phyloP scores from a whole-genome alignment of 495 filamentous ascomycete species.

The Trichocladium uniseriatum region DNA sequence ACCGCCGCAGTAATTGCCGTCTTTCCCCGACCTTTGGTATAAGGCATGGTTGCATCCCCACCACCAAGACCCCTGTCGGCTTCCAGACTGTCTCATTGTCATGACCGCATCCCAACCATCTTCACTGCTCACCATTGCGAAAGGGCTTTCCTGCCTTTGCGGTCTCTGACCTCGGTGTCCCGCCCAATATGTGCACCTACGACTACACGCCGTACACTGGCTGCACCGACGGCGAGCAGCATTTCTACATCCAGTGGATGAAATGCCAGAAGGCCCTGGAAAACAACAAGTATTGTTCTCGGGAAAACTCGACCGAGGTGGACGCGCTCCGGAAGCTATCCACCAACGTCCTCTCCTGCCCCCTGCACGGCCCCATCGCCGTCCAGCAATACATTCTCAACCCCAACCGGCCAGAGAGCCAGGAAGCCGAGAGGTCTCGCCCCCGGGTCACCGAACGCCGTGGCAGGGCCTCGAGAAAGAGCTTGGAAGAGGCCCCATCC shows the following conservation, averaged over 20 bases:
- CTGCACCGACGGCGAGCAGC: slow-evolving; percentile 18
- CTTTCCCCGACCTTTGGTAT: not conserved
- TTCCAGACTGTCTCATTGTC: not conserved
- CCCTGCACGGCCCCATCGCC: slow-evolving; percentile 22
- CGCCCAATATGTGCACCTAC: slow-evolving; percentile 24
- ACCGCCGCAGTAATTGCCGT: too few species aligned
- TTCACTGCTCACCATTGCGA: not conserved
- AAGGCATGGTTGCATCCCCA: slow-evolving; percentile 2
- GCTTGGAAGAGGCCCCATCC: not conserved
- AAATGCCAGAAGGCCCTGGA: slow-evolving; percentile 23
- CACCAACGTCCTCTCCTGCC: slow-evolving; percentile 20
- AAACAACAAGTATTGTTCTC: slow-evolving; percentile 17
- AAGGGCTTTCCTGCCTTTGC: not conserved
- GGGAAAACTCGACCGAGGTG: slow-evolving; percentile 14
- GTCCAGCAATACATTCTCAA: slow-evolving; percentile 21
- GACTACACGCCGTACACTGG: slow-evolving; percentile 26
- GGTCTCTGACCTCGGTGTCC: not conserved
- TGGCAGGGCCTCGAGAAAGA: not conserved
- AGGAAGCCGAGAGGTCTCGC: not conserved
- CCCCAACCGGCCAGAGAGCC: not conserved
- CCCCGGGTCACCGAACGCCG: not conserved
- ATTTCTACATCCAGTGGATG: slow-evolving; percentile 28
- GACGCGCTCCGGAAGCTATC: slow-evolving; percentile 20
- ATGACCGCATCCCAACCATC: not conserved
- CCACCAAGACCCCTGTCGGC: not conserved